Base-by-base conservation (phyloP, 2,329 filamentous ascomycete genomes). In the Xylaria sp. region DNA sequence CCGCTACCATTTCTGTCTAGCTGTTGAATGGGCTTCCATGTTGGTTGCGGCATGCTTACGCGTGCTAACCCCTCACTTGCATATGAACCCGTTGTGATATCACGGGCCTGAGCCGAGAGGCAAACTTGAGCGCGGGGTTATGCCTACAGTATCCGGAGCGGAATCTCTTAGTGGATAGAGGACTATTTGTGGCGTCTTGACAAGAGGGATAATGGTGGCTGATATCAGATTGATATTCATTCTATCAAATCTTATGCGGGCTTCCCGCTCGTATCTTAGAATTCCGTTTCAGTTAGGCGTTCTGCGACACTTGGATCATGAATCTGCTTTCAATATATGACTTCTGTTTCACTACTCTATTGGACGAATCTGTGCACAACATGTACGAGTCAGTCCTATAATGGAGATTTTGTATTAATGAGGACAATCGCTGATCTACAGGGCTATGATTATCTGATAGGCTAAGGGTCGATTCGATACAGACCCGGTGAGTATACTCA, bases 51-150 rank as follows among this genome's bases (percentile, higher is more conserved):
- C 33, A 46, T 51, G 53, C 45, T 47, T 21, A 40, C 28, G 52
- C 52, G 23, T 50, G 53, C 12, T 21, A 45, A 38, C 57, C 53
- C 50, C 28, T 23, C 14, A 38, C 46, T 19, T 45, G 52, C 38
- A 42, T n/a, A 45, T 17, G 15, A 43, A 14, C 23, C 33, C 5
- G 31, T 21, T n/a, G 28, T 43, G 42, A 38, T 38, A 37, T 6
- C 7, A 25, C 42, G 33, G 47, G 23, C 28, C 4, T 38, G 33
- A 33, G 31, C 15, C 51, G 53, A 15, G 23, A 25, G 28, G 40
- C 50, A n/a, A 28, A 37, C 33, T 51, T 3, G 47, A 40, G 49
- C 28, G 64, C 47, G 64, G 64, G 61, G 64, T 54, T 51, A 25
- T 42, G 17, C 40, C 42, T 46, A 45, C 33, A 55, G 15, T 42